These are phyloP conservation scores for Pestalotiopsis sp. DNA, from an alignment of 2,329 filamentous ascomycete species.

Conservation along the genomic window DNA sequence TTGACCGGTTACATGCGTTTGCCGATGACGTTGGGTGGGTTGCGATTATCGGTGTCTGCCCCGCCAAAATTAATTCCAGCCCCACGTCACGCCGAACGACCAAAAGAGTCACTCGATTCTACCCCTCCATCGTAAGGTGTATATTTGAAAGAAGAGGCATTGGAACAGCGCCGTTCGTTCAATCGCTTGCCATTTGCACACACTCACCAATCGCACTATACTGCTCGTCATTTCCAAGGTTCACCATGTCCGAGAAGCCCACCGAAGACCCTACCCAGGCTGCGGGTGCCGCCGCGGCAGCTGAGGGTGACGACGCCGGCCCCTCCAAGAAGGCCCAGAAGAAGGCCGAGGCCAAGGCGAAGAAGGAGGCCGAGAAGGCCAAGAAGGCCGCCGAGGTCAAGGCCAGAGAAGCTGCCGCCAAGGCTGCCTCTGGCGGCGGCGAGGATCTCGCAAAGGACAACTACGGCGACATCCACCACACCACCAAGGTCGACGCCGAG, in stretches of 20 bases:
- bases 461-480: constrained; percentile 72
- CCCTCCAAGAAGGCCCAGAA: constrained; percentile 78
- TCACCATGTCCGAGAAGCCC: constrained; percentile 36
- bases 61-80: constrained; percentile 11
- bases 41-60: constrained; percentile 5
- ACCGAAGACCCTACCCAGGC: constrained; percentile 21
- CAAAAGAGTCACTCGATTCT: constrained; percentile 4
- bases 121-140: background rate
- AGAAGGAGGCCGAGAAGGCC: constrained; percentile 84
- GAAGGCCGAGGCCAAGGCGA: constrained; percentile 83
- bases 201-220: background rate
- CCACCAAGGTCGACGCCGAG: constrained; percentile 58
- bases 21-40: background rate
- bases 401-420: constrained; percentile 68
- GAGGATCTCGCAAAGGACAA: constrained; percentile 73
- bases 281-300: constrained; percentile 24
- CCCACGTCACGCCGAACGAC: constrained; percentile 4
- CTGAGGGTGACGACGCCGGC: constrained; percentile 23
- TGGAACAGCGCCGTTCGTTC: constrained; percentile 30
- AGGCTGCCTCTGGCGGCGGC: constrained; percentile 62
- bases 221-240: background rate
- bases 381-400: constrained; percentile 73
- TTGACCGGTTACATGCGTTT: background rate
- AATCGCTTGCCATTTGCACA: constrained; percentile 24
- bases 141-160: constrained; percentile 2